phyloP scores from a whole-genome alignment of 495 filamentous ascomycete genomes.

The Geoglossum glabrum region DNA sequence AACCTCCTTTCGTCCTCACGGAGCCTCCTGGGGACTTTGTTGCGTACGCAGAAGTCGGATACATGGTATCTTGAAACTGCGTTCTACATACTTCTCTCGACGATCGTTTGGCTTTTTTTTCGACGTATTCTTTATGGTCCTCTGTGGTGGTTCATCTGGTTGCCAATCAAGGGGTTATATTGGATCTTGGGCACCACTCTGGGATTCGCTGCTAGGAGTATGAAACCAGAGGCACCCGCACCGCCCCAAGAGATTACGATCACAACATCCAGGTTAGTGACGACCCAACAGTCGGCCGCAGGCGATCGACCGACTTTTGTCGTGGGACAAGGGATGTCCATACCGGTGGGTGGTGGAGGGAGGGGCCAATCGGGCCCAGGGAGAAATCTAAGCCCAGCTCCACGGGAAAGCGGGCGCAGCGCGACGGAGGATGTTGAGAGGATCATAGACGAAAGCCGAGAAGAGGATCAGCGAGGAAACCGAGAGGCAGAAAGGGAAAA shows the following conservation, averaged over 20 bases:
- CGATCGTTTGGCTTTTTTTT: constrained; percentile 70
- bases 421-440: neutral
- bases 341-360: neutral
- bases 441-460: neutral
- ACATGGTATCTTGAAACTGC: constrained; percentile 90
- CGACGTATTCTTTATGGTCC: constrained; percentile 73
- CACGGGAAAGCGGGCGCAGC: neutral
- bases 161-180: constrained; percentile 47
- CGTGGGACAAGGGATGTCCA: neutral
- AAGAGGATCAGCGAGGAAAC: neutral
- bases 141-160: constrained; percentile 69
- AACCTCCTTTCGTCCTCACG: constrained; percentile 49
- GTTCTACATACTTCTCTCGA: constrained; percentile 57
- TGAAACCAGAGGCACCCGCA: constrained; percentile 20
- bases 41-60: constrained; percentile 79
- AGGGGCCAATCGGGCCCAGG: neutral
- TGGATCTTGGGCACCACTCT: constrained; percentile 14
- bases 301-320: neutral
- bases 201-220: neutral
- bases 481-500: neutral
- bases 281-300: neutral
- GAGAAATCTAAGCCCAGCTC: neutral
- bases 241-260: constrained; percentile 10
- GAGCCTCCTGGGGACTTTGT: constrained; percentile 55
- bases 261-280: neutral